A percentile compares a stretch with the other conserved stretches of the same genome.
phyloP scores from a whole-genome alignment of 805 yeast species.

The Candida montana region DNA sequence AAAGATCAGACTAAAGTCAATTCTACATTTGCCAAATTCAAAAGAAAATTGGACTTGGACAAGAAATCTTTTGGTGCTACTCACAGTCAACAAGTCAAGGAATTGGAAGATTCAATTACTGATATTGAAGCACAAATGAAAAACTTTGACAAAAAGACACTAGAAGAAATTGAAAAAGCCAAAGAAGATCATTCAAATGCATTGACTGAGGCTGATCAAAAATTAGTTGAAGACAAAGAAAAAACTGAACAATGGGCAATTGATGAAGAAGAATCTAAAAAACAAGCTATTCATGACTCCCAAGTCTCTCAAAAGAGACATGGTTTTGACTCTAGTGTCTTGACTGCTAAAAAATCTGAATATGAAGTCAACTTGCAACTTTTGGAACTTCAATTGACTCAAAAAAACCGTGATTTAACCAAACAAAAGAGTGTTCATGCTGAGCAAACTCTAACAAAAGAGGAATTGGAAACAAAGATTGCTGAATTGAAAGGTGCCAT shows the following conservation, averaged over 20 bases:
- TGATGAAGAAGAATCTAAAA: conserved; percentile 13
- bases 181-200: conserved; percentile 12
- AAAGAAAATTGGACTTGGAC: conserved; percentile 23
- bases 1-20: conserved; percentile 23
- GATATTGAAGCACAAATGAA: conserved; percentile 18
- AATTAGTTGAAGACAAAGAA: conserved; percentile 17
- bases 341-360: conserved; percentile 25
- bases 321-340: conserved; percentile 21
- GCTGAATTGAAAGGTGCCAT: conserved; percentile 15
- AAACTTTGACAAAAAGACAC: conserved; percentile 18
- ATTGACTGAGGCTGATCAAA: conserved; percentile 17
- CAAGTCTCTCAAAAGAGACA: conserved; percentile 20
- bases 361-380: conserved; percentile 21
- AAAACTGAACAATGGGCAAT: conserved; percentile 14
- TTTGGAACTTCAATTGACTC: conserved; percentile 20
- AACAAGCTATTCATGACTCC: conserved; percentile 15
- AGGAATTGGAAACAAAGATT: conserved; percentile 18
- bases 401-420: conserved; percentile 21
- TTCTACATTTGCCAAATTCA: conserved; percentile 23
- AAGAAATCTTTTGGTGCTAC: conserved; percentile 14
- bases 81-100: conserved; percentile 16
- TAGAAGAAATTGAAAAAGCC: conserved; percentile 18
- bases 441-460: conserved; percentile 14
- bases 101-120: conserved; percentile 19
- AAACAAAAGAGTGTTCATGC: conserved; percentile 16